A percentile compares a stretch with the other conserved stretches of the same genome.
These are phyloP conservation scores for Pseudogymnoascus sp. DNA, from an alignment of 2,329 filamentous ascomycete species.

Conservation along the genomic window DNA sequence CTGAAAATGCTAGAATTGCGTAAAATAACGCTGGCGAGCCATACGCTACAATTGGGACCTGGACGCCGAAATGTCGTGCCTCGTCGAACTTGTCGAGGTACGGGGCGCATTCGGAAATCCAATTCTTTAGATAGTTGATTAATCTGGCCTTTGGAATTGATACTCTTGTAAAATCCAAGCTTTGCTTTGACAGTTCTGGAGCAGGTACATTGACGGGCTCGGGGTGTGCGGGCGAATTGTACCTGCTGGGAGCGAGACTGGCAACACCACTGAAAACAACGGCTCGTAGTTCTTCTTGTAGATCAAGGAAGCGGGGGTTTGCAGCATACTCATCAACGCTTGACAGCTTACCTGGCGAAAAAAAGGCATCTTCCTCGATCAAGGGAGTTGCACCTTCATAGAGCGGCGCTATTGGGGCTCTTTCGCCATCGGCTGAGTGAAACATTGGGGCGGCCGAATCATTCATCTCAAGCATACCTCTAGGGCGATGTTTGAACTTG, in stretches of 20 bases:
- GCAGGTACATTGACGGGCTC: constrained; percentile 12
- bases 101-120: constrained; percentile 44
- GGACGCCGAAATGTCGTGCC: constrained; percentile 43
- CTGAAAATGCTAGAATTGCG: constrained; percentile 46
- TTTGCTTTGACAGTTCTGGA: constrained; percentile 19
- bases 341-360: neutral
- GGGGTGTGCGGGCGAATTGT: constrained; percentile 25
- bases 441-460: neutral
- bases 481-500: neutral
- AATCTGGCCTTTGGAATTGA: constrained; percentile 1
- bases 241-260: constrained; percentile 27
- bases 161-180: constrained; percentile 19
- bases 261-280: constrained; percentile 34
- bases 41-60: constrained; percentile 42
- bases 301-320: constrained; percentile 37
- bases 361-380: neutral
- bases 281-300: constrained; percentile 37
- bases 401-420: neutral
- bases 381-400: neutral
- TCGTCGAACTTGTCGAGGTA: constrained; percentile 49
- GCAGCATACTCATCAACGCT: constrained; percentile 26
- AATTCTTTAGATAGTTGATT: constrained; percentile 37
- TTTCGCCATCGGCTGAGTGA: neutral
- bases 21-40: constrained; percentile 39
- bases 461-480: neutral